Base-by-base conservation (phyloP, 164 flowering plant species). In the Nymphaea colorata region DNA sequence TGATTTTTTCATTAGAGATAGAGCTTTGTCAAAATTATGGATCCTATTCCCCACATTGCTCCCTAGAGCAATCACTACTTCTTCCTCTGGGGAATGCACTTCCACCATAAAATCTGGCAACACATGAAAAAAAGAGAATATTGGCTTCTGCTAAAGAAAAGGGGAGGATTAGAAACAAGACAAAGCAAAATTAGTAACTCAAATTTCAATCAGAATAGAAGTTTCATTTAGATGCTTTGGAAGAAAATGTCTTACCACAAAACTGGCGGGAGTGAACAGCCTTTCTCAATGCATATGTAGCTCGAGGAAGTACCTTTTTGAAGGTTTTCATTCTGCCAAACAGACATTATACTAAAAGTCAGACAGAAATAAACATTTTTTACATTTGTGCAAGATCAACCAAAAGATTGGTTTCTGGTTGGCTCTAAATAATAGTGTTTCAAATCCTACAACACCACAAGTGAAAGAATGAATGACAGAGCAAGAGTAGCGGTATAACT, bases 61-160 rank as follows among this genome's bases (percentile, higher is more conserved):
- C 65, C 99, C 99, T 61, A 95, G 68, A 63, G 98, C 99, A 82
- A 92, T 89, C 69, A 89, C 89, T 3, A 95, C 90, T 76, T 92
- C 96, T 59, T 91, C 83, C 72, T 92, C 93, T 69, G 66, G 77
- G 18, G 89, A 79, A 74, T 82, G 77, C 71, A 83, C 88, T 81
- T 89, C 85, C 63, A 85, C 76, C 12, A 47, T 47, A 12, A 47
- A 47, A 47, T 47, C 55, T 47, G 55, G 7, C 0, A 47, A 12
- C 12, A 47, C 55, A 47, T 47, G 36, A 25, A 47, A 47, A 47
- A 7, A 47, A 47, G 7, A 7, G 12, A 47, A 47, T 6, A 47
- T 47, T 47, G 55, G 55, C 12, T 47, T 47, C 55, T 1, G 36
- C 36, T 25, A 47, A 47, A 47, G 12, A 47, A 12, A 47, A 47